These are phyloP conservation scores for Candida sakaeoensis DNA, from an alignment of 805 yeast species.

Conservation along the genomic window DNA sequence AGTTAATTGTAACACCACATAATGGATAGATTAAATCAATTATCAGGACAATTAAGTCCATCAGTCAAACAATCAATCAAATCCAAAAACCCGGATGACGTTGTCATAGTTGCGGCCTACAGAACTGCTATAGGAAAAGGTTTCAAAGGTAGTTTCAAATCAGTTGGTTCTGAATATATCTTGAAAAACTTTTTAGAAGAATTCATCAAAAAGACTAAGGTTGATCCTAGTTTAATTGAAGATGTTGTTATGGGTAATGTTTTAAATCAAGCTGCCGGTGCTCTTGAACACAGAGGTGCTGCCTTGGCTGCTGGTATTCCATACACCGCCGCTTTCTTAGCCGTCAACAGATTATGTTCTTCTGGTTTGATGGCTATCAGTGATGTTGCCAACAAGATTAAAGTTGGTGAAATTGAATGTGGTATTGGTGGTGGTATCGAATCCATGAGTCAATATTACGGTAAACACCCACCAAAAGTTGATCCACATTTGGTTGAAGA, in stretches of 20 bases:
- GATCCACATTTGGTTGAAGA: slow-evolving; percentile 32
- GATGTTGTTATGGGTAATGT: slow-evolving; percentile 92
- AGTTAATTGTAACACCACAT: background rate
- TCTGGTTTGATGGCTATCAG: slow-evolving; percentile 89
- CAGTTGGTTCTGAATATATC: slow-evolving; percentile 76
- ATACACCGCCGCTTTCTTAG: slow-evolving; percentile 68
- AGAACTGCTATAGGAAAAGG: slow-evolving; percentile 90
- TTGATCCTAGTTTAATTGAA: slow-evolving; percentile 56
- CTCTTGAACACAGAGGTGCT: slow-evolving; percentile 92
- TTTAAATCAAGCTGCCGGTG: slow-evolving; percentile 89
- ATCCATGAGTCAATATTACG: slow-evolving; percentile 87
- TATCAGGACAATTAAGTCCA: slow-evolving; percentile 41
- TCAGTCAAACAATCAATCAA: slow-evolving; percentile 39
- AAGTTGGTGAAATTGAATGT: slow-evolving; percentile 81
- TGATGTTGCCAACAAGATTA: slow-evolving; percentile 85
- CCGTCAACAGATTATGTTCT: slow-evolving; percentile 92
- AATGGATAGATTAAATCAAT: slow-evolving; percentile 47
- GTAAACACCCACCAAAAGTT: slow-evolving; percentile 57
- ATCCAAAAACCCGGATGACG: slow-evolving; percentile 76
- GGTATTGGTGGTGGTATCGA: slow-evolving; percentile 94
- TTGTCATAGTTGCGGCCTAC: slow-evolving; percentile 85
- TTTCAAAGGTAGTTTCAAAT: slow-evolving; percentile 81
- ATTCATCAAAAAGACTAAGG: slow-evolving; percentile 50
- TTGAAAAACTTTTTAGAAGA: slow-evolving; percentile 62
- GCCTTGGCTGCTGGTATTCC: slow-evolving; percentile 89